Percentiles rank a stretch among this genome's conserved stretches.
These are phyloP conservation scores for Penicillium corylophilum DNA, from an alignment of 2,329 filamentous ascomycete species.

Conservation along the genomic window DNA sequence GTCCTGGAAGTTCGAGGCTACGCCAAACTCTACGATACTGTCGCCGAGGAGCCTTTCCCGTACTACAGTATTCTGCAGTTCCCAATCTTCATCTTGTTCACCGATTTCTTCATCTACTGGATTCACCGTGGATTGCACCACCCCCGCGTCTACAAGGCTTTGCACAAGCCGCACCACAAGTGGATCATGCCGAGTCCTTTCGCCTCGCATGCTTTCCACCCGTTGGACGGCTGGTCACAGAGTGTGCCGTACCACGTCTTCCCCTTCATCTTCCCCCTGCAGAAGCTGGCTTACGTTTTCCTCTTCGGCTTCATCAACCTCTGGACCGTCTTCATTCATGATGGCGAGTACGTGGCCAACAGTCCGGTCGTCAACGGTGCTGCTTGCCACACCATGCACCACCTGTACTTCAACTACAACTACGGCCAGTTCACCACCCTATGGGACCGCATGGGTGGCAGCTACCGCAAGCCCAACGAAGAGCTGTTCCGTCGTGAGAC, in stretches of 20 bases:
- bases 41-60: slow-evolving; percentile 68
- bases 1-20: slow-evolving; percentile 79
- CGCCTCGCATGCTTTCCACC: slow-evolving; percentile 92
- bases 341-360: slow-evolving; percentile 91
- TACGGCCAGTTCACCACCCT: slow-evolving; percentile 93
- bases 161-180: slow-evolving; percentile 98
- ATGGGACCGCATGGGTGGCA: slow-evolving; percentile 85
- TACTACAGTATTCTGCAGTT: slow-evolving; percentile 83
- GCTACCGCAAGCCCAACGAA: slow-evolving; percentile 80
- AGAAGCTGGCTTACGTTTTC: slow-evolving; percentile 82
- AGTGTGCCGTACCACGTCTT: slow-evolving; percentile 90
- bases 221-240: slow-evolving; percentile 85
- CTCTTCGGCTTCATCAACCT: slow-evolving; percentile 93
- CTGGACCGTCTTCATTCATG: slow-evolving; percentile 95
- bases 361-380: slow-evolving; percentile 91
- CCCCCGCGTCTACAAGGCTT: slow-evolving; percentile 74
- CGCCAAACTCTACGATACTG: slow-evolving; percentile 82
- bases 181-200: slow-evolving; percentile 98
- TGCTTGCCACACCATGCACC: slow-evolving; percentile 93
- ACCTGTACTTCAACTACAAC: slow-evolving; percentile 86
- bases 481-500: slow-evolving; percentile 81
- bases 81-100: slow-evolving; percentile 83
- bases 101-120: slow-evolving; percentile 88
- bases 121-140: slow-evolving; percentile 86
- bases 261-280: slow-evolving; percentile 87